Percentiles rank a stretch among this genome's conserved stretches.
These are phyloP conservation scores for Boletellus ananiceps DNA, from an alignment of 768 basidiomycete genomes.

Conservation along the genomic window DNA sequence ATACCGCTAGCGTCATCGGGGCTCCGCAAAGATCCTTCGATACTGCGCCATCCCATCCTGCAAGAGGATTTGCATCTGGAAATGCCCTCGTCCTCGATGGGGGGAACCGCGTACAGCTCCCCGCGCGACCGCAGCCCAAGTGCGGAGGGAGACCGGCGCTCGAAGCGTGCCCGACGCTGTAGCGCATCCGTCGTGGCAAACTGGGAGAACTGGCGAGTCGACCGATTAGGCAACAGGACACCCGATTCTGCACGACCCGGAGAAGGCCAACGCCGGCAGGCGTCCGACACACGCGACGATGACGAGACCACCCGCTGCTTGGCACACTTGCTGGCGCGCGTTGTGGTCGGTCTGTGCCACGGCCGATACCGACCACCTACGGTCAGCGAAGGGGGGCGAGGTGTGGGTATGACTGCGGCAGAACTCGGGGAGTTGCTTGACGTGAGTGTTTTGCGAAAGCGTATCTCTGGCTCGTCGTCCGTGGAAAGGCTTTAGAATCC, in stretches of 20 bases:
- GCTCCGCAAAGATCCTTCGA: neutral
- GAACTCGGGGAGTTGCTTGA: slow-evolving; percentile 31
- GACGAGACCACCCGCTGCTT: slow-evolving; percentile 9
- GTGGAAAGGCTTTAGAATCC: slow-evolving; percentile 1
- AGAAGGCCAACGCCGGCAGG: too few species aligned
- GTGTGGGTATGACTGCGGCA: slow-evolving; percentile 24
- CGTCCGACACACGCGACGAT: neutral
- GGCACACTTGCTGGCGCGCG: slow-evolving; percentile 19
- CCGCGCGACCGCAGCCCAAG: slow-evolving; percentile 15
- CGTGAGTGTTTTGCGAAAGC: slow-evolving; percentile 20
- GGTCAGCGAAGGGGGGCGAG: slow-evolving; percentile 4
- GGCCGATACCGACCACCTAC: slow-evolving; percentile 14
- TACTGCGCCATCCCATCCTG: neutral
- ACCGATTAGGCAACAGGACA: slow-evolving; percentile 13
- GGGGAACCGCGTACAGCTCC: neutral
- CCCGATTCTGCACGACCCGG: slow-evolving; percentile 5
- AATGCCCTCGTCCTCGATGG: slow-evolving; percentile 3
- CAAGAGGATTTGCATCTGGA: slow-evolving; percentile 11
- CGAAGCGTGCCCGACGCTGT: slow-evolving; percentile 25
- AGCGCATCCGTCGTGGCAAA: slow-evolving; percentile 13
- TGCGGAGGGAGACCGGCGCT: slow-evolving; percentile 25
- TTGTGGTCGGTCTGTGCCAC: slow-evolving; percentile 23
- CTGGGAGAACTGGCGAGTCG: neutral
- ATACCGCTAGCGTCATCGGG: slow-evolving; percentile 3
- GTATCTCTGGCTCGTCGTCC: neutral